Evolutionary conservation across 208 protist genomes (phyloP), one percentile per base, ranked within the genome.

Genomic region (Trypanosoma avium): DNA sequence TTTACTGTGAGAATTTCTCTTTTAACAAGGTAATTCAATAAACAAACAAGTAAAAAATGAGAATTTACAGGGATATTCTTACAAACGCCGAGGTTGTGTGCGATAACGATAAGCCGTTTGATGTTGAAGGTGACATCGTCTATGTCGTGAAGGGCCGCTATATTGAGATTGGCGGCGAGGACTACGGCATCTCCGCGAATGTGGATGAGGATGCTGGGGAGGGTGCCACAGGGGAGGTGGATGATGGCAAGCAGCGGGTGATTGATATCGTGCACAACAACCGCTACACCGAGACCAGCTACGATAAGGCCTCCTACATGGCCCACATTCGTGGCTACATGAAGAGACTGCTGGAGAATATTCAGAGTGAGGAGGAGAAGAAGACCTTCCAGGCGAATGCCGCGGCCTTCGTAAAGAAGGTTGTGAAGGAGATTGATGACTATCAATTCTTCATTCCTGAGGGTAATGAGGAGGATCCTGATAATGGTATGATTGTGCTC

Each of bases 301-400:
- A 95, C 81, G 92, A 97, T 84, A 97, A 97, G 90, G 82, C 82
- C 54, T 84, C 77, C 33, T 97, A 95, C 84, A 94, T 92, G 79
- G 86, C 86, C 47, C 84, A 97, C 87, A 92, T 97, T 71, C 90
- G 91, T 58, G 60, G 69, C 57, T 95, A 95, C 90, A 95, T 97
- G 87, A 94, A 94, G 86, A 67, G 74, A 32, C 71, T 97, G 53
- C 77, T 93, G 55, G 88, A 94, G 70, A 75, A 79, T 57, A 92
- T 97, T 70, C 75, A 93, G 61, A 65, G 69, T 52, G 85, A 75
- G 22, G 85, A 86, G 29, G 88, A 79, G 47, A 93, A 92, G 82
- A 90, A 93, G 81, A 83, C 77, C 35, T 97, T 97, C 78, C 83
- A 94, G 87, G 60, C 80, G 47, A 92, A 86, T 59, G 90, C 90